phyloP scores from a whole-genome alignment of 1,284 basidiomycete species.

The Inonotus obliquus region DNA sequence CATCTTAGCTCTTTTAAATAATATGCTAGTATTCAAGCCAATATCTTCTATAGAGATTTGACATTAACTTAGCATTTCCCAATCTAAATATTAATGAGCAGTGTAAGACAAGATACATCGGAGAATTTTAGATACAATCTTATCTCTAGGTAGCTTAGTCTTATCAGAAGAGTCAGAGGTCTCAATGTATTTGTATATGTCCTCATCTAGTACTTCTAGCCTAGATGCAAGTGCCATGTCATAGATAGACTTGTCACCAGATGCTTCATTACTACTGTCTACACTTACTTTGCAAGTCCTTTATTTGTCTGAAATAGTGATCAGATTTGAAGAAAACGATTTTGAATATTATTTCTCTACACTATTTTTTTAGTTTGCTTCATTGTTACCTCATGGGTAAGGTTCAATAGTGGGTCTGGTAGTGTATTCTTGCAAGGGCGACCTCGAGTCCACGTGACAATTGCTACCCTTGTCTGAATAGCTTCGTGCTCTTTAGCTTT shows the following conservation, averaged over 20 bases:
- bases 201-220: neutral
- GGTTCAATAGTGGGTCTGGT: neutral
- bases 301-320: neutral
- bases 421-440: too few relatives aligned
- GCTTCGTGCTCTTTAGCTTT: too few relatives aligned
- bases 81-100: neutral
- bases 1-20: neutral
- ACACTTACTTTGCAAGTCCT: too few relatives aligned
- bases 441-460: too few relatives aligned
- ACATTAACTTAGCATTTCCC: neutral
- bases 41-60: neutral
- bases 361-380: too few relatives aligned
- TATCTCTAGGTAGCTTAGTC: neutral
- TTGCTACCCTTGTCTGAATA: too few relatives aligned
- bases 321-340: too few relatives aligned
- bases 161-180: neutral
- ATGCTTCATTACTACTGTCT: neutral
- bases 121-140: neutral
- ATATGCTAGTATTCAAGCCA: neutral
- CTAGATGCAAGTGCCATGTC: neutral
- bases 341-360: too few relatives aligned
- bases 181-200: neutral
- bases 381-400: too few relatives aligned
- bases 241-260: neutral
- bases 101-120: neutral